These are phyloP conservation scores for Diplodia intermedia DNA, from an alignment of 2,329 filamentous ascomycete species.

Conservation along the genomic window DNA sequence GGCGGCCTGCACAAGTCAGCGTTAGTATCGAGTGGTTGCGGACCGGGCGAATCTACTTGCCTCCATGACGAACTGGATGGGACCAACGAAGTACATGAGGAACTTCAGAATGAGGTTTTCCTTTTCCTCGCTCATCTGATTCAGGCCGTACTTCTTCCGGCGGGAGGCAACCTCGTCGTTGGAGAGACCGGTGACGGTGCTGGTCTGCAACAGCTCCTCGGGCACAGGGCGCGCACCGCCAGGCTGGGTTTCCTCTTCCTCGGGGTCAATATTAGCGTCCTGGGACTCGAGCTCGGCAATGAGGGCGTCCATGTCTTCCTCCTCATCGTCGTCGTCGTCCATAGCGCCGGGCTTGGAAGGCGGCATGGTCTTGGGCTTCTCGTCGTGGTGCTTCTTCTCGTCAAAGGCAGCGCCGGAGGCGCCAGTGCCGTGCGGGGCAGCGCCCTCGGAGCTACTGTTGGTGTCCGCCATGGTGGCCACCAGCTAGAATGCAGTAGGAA, in stretches of 20 bases:
- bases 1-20: slow-evolving; percentile 62
- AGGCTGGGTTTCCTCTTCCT: slow-evolving; percentile 60
- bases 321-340: slow-evolving; percentile 74
- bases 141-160: slow-evolving; percentile 76
- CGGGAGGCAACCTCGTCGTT: slow-evolving; percentile 66
- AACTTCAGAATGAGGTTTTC: slow-evolving; percentile 87
- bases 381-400: slow-evolving; percentile 39
- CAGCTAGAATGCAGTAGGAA: slow-evolving; percentile 27
- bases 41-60: slow-evolving; percentile 47
- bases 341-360: slow-evolving; percentile 34
- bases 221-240: slow-evolving; percentile 68
- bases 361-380: slow-evolving; percentile 36
- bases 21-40: not conserved
- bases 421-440: slow-evolving; percentile 38
- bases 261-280: slow-evolving; percentile 71
- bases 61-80: slow-evolving; percentile 95
- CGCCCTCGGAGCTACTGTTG: slow-evolving; percentile 21
- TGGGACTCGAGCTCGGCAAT: slow-evolving; percentile 87
- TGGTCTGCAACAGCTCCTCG: slow-evolving; percentile 80
- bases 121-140: slow-evolving; percentile 91
- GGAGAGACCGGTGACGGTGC: slow-evolving; percentile 68
- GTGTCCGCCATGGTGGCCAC: slow-evolving; percentile 30
- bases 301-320: slow-evolving; percentile 84
- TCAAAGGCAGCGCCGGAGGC: slow-evolving; percentile 40
- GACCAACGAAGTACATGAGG: slow-evolving; percentile 80